A percentile compares a stretch with the other conserved stretches of the same genome.
These are phyloP conservation scores for Talaromyces ruber DNA, from an alignment of 495 filamentous ascomycete genomes.

Conservation along the genomic window DNA sequence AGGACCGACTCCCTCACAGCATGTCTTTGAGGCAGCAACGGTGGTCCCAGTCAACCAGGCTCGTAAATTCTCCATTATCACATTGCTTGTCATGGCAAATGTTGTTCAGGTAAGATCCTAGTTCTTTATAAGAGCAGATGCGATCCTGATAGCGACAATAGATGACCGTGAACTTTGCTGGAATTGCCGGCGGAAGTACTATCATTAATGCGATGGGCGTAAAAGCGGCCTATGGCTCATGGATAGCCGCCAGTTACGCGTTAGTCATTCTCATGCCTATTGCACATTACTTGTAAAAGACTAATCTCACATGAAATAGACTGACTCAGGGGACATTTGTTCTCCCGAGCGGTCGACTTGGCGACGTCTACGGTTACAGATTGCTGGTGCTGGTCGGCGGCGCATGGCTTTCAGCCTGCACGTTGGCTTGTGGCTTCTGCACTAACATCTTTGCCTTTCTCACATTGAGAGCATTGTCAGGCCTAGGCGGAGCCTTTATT, in stretches of 20 bases:
- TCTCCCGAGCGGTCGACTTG: slow-evolving; percentile 37
- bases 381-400: slow-evolving; percentile 31
- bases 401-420: slow-evolving; percentile 26
- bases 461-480: slow-evolving; percentile 29
- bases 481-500: slow-evolving; percentile 36
- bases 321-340: slow-evolving; percentile 44
- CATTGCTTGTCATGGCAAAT: slow-evolving; percentile 18
- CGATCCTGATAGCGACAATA: not conserved
- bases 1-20: slow-evolving; percentile 4
- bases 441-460: slow-evolving; percentile 32
- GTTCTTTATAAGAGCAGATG: not conserved
- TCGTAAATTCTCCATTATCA: slow-evolving; percentile 13
- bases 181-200: slow-evolving; percentile 20
- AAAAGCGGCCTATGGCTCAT: slow-evolving; percentile 16
- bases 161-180: slow-evolving; percentile 26
- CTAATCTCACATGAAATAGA: slow-evolving; percentile 11
- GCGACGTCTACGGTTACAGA: slow-evolving; percentile 42
- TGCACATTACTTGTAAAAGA: not conserved
- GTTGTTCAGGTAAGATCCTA: slow-evolving; percentile 19
- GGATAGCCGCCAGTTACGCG: slow-evolving; percentile 26
- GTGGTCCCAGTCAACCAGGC: slow-evolving; percentile 10
- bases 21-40: slow-evolving; percentile 15
- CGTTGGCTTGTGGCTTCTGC: slow-evolving; percentile 31
- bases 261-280: slow-evolving; percentile 3
- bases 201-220: slow-evolving; percentile 15